Percentiles rank a stretch among this genome's conserved stretches.
phyloP scores from a whole-genome alignment of 164 flowering plant genomes.

The Stephania japonica region DNA sequence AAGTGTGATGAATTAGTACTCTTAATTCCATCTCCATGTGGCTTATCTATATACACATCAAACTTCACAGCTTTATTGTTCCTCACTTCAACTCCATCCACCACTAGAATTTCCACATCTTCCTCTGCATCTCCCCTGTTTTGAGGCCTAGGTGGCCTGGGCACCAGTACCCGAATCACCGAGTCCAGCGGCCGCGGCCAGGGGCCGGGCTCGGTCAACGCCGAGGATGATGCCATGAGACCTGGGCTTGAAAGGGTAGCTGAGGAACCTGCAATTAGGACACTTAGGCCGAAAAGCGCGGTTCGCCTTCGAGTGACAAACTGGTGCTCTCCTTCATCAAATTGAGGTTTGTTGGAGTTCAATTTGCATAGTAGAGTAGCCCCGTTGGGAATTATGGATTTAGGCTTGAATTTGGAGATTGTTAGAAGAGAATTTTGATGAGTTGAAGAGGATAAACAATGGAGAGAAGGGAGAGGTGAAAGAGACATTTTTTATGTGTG shows the following conservation, averaged over 20 bases:
- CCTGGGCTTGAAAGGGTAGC: neutral
- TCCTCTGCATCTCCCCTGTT: neutral
- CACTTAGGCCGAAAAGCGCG: neutral
- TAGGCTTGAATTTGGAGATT: neutral
- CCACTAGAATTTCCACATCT: neutral
- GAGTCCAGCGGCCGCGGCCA: neutral
- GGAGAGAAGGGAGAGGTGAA: neutral
- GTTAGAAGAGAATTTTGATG: neutral
- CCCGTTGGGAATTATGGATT: no score
- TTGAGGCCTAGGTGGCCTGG: slow-evolving; percentile 10
- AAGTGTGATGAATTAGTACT: neutral
- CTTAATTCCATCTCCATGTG: neutral
- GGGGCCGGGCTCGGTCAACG: slow-evolving; percentile 5
- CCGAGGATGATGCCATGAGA: neutral
- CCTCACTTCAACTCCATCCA: neutral
- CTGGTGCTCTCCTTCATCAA: neutral
- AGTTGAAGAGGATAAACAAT: neutral
- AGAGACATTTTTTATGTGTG: neutral
- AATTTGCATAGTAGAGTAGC: no score
- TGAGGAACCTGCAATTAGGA: neutral
- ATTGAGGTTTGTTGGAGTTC: neutral
- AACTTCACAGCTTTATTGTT: slow-evolving; percentile 5
- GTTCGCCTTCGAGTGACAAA: neutral
- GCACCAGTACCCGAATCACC: slow-evolving; percentile 4
- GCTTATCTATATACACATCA: slow-evolving; percentile 12